phyloP scores from a whole-genome alignment of 805 yeast genomes.

The Starmerella geochares region DNA sequence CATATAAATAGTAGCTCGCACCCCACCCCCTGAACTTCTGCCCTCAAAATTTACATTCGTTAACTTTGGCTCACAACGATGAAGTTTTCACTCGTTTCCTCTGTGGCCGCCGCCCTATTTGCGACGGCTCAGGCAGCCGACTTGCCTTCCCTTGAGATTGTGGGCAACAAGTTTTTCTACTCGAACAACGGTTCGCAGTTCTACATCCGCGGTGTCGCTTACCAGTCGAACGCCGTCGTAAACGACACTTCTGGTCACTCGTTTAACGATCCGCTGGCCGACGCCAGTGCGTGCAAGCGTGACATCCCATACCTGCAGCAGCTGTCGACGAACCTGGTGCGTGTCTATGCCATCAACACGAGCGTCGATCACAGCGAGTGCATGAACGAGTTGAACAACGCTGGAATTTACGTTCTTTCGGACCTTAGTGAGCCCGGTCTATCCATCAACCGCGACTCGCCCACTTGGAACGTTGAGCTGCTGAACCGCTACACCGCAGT shows the following conservation, averaged over 20 bases:
- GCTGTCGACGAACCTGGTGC: constrained; percentile 62
- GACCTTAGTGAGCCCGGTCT: constrained; percentile 79
- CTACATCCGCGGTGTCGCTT: constrained; percentile 78
- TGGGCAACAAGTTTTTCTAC: constrained; percentile 69
- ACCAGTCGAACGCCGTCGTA: constrained; percentile 56
- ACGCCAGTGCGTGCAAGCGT: constrained; percentile 57
- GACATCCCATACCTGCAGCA: constrained; percentile 68
- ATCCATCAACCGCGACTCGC: constrained; percentile 68
- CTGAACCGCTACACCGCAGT: constrained; percentile 71
- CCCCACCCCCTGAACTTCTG: neutral
- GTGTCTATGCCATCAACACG: constrained; percentile 82
- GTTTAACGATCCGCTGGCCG: constrained; percentile 67
- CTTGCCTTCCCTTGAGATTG: constrained; percentile 46
- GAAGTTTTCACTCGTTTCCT: constrained; percentile 25
- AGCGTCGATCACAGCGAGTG: constrained; percentile 61
- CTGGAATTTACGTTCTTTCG: constrained; percentile 84
- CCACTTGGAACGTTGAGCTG: constrained; percentile 64
- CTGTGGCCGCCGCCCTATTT: constrained; percentile 20
- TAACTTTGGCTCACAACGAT: constrained; percentile 13
- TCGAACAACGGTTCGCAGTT: constrained; percentile 67
- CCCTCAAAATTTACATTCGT: constrained; percentile 2
- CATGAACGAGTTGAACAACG: constrained; percentile 62
- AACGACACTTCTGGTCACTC: constrained; percentile 37
- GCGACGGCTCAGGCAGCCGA: constrained; percentile 28
- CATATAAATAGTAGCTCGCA: neutral